Percentiles rank a stretch among this genome's conserved stretches.
Evolutionary conservation across 169 alveolate species (phyloP).

Genomic region (Cryptosporidium ubiquitum): DNA sequence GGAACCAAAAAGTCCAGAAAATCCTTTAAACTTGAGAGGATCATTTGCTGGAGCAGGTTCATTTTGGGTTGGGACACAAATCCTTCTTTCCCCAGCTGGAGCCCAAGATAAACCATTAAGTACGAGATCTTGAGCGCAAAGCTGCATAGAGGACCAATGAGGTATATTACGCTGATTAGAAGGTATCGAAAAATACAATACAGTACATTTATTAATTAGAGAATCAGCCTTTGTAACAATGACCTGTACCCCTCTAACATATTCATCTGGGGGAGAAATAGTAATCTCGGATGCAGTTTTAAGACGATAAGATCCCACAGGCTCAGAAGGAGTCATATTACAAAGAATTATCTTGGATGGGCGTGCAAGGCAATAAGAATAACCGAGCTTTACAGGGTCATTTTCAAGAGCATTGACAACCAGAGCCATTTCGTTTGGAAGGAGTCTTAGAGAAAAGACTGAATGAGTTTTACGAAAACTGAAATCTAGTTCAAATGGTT

Average conservation of each 20-base stretch:
- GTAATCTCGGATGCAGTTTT: background rate
- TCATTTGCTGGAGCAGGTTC: slow-evolving; percentile 49
- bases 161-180: background rate
- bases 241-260: slow-evolving; percentile 31
- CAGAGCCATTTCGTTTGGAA: slow-evolving; percentile 57
- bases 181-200: slow-evolving; percentile 31
- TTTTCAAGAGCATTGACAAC: slow-evolving; percentile 57
- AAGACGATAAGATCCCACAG: background rate
- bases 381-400: slow-evolving; percentile 60
- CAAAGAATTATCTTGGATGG: slow-evolving; percentile 51
- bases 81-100: slow-evolving; percentile 27
- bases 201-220: background rate
- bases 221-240: background rate
- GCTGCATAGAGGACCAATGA: slow-evolving; percentile 62
- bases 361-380: slow-evolving; percentile 28
- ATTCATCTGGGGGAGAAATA: slow-evolving; percentile 49
- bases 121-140: slow-evolving; percentile 53
- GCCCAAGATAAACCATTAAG: slow-evolving; percentile 3
- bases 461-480: slow-evolving; percentile 33
- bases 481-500: slow-evolving; percentile 54
- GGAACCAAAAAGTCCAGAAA: slow-evolving; percentile 52
- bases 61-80: slow-evolving; percentile 16
- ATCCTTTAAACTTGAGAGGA: slow-evolving; percentile 34
- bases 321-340: slow-evolving; percentile 5
- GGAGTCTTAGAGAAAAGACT: slow-evolving; percentile 27